A percentile compares a stretch with the other conserved stretches of the same genome.
Conservation (phyloP, 805 yeast genomes). For the Geotrichum ghanense region DNA sequence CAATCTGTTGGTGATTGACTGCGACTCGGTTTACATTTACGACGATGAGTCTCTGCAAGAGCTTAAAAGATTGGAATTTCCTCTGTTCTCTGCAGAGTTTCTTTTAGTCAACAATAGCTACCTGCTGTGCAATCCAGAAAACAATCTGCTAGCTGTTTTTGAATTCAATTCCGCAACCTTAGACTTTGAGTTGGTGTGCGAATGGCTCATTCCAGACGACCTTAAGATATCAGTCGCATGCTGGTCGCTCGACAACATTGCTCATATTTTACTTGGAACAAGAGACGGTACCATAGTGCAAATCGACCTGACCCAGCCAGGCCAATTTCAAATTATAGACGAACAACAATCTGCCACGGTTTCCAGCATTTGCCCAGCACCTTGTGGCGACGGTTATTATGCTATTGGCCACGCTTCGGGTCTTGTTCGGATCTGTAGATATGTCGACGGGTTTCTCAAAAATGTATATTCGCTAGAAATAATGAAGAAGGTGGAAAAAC, state of each 20-base stretch:
- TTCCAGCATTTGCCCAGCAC: conserved; percentile 5
- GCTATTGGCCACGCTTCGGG: conserved; percentile 3
- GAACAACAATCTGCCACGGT: conserved; percentile 2
- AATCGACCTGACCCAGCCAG: conserved; percentile 1
- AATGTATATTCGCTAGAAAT: not conserved
- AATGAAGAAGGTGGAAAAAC: not conserved
- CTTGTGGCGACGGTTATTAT: conserved; percentile 8
- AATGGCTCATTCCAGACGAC: not conserved
- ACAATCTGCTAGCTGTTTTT: not conserved
- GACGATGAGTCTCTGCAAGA: not conserved
- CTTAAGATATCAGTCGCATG: not conserved
- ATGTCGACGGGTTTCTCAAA: not conserved
- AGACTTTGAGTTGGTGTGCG: not conserved
- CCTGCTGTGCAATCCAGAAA: not conserved
- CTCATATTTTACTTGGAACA: conserved; percentile 1
- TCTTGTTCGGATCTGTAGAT: not conserved
- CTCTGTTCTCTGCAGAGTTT: not conserved
- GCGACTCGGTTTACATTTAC: not conserved
- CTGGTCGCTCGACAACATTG: no score
- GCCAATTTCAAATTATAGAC: not conserved
- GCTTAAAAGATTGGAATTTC: not conserved
- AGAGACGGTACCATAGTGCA: not conserved
- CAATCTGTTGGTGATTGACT: not conserved
- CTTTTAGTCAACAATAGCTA: not conserved
- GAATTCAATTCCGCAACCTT: not conserved